phyloP scores from a whole-genome alignment of 805 yeast genomes.

The Candida michaelii region DNA sequence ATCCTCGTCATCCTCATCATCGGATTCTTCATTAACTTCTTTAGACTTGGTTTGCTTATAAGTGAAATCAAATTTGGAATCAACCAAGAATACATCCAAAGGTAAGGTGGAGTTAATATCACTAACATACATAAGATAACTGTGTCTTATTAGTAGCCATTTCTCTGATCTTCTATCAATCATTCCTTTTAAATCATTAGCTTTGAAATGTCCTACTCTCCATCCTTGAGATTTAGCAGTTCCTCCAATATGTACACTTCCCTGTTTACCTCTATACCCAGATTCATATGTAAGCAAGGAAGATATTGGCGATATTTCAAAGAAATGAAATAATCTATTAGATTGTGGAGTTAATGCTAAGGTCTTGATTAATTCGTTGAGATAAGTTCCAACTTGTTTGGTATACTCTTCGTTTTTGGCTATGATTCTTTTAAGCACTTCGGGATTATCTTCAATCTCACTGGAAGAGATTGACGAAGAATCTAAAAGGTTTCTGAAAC shows the following conservation, averaged over 20 bases:
- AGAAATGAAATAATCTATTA: slow-evolving; percentile 77
- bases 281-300: slow-evolving; percentile 79
- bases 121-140: slow-evolving; percentile 82
- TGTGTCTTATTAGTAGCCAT: slow-evolving; percentile 86
- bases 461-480: slow-evolving; percentile 19
- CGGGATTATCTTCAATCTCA: slow-evolving; percentile 26
- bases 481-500: slow-evolving; percentile 25
- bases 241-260: slow-evolving; percentile 74
- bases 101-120: slow-evolving; percentile 86
- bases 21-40: slow-evolving; percentile 21
- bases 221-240: slow-evolving; percentile 90
- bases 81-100: slow-evolving; percentile 89
- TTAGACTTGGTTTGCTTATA: slow-evolving; percentile 40
- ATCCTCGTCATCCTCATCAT: slow-evolving; percentile 46
- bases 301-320: slow-evolving; percentile 88
- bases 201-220: slow-evolving; percentile 87
- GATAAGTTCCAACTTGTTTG: slow-evolving; percentile 60
- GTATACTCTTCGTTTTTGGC: slow-evolving; percentile 39
- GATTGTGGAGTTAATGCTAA: slow-evolving; percentile 77
- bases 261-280: slow-evolving; percentile 86
- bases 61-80: slow-evolving; percentile 61
- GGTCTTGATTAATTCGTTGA: slow-evolving; percentile 57
- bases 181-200: slow-evolving; percentile 81
- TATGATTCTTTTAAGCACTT: slow-evolving; percentile 23
- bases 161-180: slow-evolving; percentile 85